These are phyloP conservation scores for Blastobotrys robertii DNA, from an alignment of 805 yeast species.

Conservation along the genomic window DNA sequence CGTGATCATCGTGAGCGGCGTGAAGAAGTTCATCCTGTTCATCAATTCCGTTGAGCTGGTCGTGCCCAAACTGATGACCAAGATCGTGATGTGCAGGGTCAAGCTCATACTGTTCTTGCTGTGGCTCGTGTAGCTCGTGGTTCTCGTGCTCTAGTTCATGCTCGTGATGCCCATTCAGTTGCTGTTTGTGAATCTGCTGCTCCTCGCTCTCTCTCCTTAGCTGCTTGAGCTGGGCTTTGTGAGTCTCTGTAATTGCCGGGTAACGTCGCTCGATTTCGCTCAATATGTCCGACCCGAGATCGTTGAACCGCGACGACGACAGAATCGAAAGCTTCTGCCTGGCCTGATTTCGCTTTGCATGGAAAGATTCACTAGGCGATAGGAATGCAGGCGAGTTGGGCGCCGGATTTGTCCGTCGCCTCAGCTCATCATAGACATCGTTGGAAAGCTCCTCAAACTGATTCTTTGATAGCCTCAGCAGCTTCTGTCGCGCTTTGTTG, in stretches of 20 bases:
- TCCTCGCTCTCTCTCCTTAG: no score
- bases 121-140: no score
- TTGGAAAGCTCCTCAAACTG: conserved; percentile 88
- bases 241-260: conserved; percentile 21
- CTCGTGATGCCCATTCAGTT: no score
- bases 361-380: conserved; percentile 63
- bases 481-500: conserved; percentile 72
- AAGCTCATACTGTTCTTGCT: no score
- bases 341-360: conserved; percentile 92
- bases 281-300: conserved; percentile 79
- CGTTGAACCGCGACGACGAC: conserved; percentile 75
- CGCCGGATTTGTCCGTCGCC: conserved; percentile 47
- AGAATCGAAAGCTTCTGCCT: conserved; percentile 81
- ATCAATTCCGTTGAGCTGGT: no score
- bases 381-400: conserved; percentile 37
- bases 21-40: no score
- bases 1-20: no score
- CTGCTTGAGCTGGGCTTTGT: no score
- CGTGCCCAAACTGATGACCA: no score
- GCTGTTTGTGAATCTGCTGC: no score
- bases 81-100: no score
- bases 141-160: no score
- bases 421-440: conserved; percentile 88
- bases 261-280: conserved; percentile 76
- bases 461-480: conserved; percentile 61